Evolutionary conservation across 768 basidiomycete genomes (phyloP).

Genomic region (Steccherinum ochraceum): DNA sequence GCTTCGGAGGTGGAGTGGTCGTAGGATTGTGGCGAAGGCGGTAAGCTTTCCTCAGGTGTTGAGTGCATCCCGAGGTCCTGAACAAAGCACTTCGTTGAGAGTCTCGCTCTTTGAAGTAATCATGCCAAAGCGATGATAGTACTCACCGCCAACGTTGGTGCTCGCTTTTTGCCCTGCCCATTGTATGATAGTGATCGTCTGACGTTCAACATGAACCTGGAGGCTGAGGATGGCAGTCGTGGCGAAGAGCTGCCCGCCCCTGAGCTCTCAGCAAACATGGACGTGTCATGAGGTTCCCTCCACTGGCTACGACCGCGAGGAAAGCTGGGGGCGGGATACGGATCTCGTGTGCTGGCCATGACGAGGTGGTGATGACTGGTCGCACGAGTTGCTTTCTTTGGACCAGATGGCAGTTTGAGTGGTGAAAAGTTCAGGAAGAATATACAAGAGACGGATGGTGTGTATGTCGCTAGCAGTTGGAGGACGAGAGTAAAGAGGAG

Average conservation of each 20-base stretch:
- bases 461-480: neutral
- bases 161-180: conserved; percentile 6
- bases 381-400: neutral
- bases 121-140: neutral
- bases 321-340: neutral
- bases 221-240: neutral
- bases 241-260: neutral
- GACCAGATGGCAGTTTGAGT: too few species aligned
- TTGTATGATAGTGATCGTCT: conserved; percentile 8
- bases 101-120: too few species aligned
- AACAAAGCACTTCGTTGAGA: too few species aligned
- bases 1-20: conserved; percentile 32
- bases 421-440: too few species aligned
- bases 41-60: conserved; percentile 19
- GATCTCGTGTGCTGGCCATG: neutral
- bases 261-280: neutral
- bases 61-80: conserved; percentile 19
- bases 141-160: conserved; percentile 7
- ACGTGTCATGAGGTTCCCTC: neutral
- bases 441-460: neutral
- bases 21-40: conserved; percentile 19
- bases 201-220: conserved; percentile 10
- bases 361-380: neutral
- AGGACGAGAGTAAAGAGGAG: neutral
- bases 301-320: neutral